Evolutionary conservation across 768 basidiomycete genomes (phyloP).

Genomic region (Lactarius sanguifluus): DNA sequence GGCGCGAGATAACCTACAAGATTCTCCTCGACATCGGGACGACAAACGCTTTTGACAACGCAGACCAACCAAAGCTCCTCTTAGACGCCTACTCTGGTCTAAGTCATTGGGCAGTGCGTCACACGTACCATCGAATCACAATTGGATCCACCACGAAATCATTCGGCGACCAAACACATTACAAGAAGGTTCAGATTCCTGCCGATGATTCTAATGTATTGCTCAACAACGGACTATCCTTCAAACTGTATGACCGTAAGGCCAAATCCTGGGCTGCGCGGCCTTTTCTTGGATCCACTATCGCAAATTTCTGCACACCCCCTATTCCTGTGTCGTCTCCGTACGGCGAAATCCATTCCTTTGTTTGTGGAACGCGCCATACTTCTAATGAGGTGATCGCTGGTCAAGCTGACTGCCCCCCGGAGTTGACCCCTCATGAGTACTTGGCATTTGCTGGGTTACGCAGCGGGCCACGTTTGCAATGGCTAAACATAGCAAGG

Average conservation of each 20-base stretch:
- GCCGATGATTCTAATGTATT: background rate
- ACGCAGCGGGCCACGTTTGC: constrained; percentile 45
- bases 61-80: background rate
- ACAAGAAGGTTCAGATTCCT: background rate
- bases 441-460: constrained; percentile 45
- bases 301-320: background rate
- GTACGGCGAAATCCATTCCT: background rate
- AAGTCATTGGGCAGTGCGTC: background rate
- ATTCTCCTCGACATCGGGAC: background rate
- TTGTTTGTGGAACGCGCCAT: background rate
- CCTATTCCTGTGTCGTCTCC: background rate
- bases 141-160: background rate
- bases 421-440: constrained; percentile 45
- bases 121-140: background rate
- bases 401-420: constrained; percentile 41
- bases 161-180: background rate
- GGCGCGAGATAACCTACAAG: background rate
- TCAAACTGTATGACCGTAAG: background rate
- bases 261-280: background rate
- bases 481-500: constrained; percentile 35
- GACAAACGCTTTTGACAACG: background rate
- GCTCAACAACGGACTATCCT: background rate
- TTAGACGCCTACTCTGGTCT: constrained; percentile 3
- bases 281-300: background rate
- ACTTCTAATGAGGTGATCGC: constrained; percentile 45